Conservation (phyloP, 225 moss, liverwort and hornwort species). For the Thuidium tamariscinum region DNA sequence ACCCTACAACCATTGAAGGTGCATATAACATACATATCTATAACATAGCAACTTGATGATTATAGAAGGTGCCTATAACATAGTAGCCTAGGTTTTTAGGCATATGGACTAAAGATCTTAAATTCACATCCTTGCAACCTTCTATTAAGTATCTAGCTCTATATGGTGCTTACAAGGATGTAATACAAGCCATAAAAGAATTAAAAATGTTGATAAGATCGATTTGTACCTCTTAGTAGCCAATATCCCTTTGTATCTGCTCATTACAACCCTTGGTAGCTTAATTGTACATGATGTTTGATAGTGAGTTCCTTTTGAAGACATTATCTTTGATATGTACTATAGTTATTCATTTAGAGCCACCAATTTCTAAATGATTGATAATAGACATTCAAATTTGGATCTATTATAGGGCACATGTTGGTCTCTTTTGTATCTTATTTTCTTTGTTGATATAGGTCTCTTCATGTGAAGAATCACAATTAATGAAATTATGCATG, state of each 20-base stretch:
- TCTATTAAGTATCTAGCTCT: neutral
- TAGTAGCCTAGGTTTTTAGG: neutral
- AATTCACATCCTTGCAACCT: neutral
- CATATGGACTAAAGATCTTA: too few species aligned
- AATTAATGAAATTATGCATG: fast-evolving
- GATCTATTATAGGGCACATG: fast-evolving
- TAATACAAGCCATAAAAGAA: fast-evolving
- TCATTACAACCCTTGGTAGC: neutral
- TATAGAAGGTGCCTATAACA: fast-evolving
- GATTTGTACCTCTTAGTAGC: neutral
- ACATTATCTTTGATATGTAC: neutral
- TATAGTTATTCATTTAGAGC: neutral
- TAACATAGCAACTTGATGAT: too few species aligned
- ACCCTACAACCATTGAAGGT: neutral
- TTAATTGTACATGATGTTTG: neutral
- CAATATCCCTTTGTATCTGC: neutral
- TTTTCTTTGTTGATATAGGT: neutral
- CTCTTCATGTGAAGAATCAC: fast-evolving
- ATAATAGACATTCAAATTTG: fast-evolving
- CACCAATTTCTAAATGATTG: fast-evolving
- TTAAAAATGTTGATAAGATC: neutral
- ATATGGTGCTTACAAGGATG: fast-evolving
- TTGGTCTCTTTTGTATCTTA: neutral
- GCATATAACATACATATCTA: neutral
- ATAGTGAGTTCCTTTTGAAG: neutral